Conservation (phyloP, 73 alveolate genomes). For the Paramecium octaurelia region DNA sequence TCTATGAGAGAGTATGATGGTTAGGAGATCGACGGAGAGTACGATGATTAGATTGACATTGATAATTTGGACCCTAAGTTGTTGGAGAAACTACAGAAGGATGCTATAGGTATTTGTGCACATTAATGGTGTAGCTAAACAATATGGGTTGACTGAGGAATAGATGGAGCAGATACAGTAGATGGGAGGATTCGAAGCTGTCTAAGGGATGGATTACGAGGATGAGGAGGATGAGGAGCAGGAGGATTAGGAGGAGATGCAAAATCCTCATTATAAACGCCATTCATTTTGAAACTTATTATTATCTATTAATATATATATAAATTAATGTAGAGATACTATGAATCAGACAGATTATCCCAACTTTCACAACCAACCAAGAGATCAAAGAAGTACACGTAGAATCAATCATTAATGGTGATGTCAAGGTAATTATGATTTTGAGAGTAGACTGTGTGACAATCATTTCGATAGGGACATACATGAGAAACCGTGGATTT, state of each 20-base stretch:
- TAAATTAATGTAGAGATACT: neutral
- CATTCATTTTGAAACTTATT: conserved; percentile 14
- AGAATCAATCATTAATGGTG: neutral
- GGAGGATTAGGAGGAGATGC: neutral
- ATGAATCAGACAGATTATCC: neutral
- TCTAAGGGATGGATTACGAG: neutral
- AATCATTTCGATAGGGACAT: conserved; percentile 45
- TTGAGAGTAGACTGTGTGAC: neutral
- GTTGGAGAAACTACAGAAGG: neutral
- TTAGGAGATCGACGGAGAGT: neutral
- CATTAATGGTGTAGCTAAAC: neutral
- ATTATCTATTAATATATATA: neutral
- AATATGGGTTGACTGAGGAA: neutral
- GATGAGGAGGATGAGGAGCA: conserved; percentile 15
- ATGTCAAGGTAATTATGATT: neutral
- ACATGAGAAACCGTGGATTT: conserved; percentile 52
- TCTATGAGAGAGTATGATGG: conserved; percentile 15
- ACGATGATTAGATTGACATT: neutral
- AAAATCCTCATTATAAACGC: neutral
- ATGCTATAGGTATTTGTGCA: neutral
- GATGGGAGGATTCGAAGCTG: neutral
- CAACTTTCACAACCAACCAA: conserved; percentile 18
- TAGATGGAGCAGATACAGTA: neutral
- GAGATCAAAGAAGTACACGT: neutral
- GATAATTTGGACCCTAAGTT: conserved; percentile 17